Base-by-base conservation (phyloP, 306 rosid genomes). In the Myrica gale region DNA sequence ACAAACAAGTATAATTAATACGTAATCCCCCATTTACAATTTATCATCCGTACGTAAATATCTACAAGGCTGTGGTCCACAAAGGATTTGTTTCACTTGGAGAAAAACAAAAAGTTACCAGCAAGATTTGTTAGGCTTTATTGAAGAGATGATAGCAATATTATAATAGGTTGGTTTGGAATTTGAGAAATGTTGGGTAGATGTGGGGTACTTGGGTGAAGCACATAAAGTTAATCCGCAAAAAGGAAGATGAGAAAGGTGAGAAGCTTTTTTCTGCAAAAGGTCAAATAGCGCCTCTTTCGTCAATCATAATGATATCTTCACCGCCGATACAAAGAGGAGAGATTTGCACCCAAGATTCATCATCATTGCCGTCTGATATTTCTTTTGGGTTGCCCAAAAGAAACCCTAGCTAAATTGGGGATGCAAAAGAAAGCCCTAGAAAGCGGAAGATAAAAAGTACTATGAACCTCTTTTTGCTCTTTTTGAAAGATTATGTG, bases 321-420 rank as follows among this genome's bases (percentile, higher is more conserved):
- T 88, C 91, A 85, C 90, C 86, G 82, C 78, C 82, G 85, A 84
- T 85, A 83, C 81, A 80, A 82, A 74, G 84, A 41, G 78, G 76
- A 78, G 84, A 83, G 91, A 94, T 86, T 82, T 93, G 88, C 93
- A 86, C 86, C 97, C 86, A 86, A 88, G 95, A 87, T 93, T 73
- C 85, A 89, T 89, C 96, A 94, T 94, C 97, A 94, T 87, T 89
- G 77, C 85, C 79, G 76, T 87, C 80, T 54, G 53, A 81, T 80
- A 78, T 83, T 87, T 81, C 84, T 83, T 82, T 85, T 62, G 76
- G 69, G 69, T 77, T 73, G 76, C 77, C 74, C 72, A 80, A 85
- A 83, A 75, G 76, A 85, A 83, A 69, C 80, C 84, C 80, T 76
- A 84, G 72, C 79, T 80, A 84, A 58, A 44, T 26, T 45, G 15